phyloP scores from a whole-genome alignment of 2,329 filamentous ascomycete species.

The Fusarium udum region DNA sequence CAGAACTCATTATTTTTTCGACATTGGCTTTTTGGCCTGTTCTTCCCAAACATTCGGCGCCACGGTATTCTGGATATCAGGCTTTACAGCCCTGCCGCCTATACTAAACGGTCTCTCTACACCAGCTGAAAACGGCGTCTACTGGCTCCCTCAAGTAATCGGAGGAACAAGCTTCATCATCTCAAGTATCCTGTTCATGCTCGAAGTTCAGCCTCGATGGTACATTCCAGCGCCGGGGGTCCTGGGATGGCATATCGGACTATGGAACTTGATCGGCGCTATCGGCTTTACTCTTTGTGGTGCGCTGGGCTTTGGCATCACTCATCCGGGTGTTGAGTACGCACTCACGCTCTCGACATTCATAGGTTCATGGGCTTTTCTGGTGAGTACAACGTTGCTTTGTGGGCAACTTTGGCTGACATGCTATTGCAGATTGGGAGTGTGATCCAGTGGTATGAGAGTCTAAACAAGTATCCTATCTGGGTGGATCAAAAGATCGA shows the following conservation, averaged over 20 bases:
- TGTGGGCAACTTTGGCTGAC: background rate
- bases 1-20: conserved; percentile 63
- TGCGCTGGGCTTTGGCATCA: conserved; percentile 61
- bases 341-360: conserved; percentile 60
- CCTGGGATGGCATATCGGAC: conserved; percentile 73
- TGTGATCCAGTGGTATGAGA: background rate
- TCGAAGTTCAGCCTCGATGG: conserved; percentile 73
- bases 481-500: background rate
- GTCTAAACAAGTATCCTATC: background rate
- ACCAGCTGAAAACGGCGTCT: conserved; percentile 58
- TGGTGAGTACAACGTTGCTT: conserved; percentile 36
- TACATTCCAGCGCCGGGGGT: conserved; percentile 64
- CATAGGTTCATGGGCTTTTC: conserved; percentile 60
- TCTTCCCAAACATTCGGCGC: conserved; percentile 66
- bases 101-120: conserved; percentile 56
- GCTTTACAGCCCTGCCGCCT: conserved; percentile 67
- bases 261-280: conserved; percentile 72
- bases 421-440: background rate
- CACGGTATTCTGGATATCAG: conserved; percentile 72
- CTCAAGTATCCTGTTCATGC: conserved; percentile 67
- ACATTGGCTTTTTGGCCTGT: conserved; percentile 65
- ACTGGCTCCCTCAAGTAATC: conserved; percentile 68
- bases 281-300: conserved; percentile 71
- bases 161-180: conserved; percentile 71
- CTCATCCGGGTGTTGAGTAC: conserved; percentile 49